Conservation (phyloP, 2,329 filamentous ascomycete species). For the Cladobotryum mycophilum region DNA sequence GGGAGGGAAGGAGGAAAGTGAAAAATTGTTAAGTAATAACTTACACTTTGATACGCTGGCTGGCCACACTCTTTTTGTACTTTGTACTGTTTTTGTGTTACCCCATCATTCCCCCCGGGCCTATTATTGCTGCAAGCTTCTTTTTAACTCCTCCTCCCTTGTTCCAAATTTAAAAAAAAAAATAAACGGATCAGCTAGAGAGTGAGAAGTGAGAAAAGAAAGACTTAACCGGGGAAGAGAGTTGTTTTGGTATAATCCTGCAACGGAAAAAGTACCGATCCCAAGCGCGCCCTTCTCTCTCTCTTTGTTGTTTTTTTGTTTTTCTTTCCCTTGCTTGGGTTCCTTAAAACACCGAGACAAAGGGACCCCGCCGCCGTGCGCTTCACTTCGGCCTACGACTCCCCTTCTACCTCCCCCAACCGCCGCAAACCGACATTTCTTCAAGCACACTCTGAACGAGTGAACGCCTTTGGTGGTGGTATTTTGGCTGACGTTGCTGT, state of each 20-base stretch:
- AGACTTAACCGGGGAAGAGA: too few species aligned
- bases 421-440: slow-evolving; percentile 29
- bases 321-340: not conserved
- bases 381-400: slow-evolving; percentile 15
- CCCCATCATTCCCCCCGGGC: too few species aligned
- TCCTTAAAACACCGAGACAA: not conserved
- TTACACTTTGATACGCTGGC: too few species aligned
- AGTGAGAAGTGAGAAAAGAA: too few species aligned
- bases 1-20: not conserved
- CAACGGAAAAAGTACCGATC: too few species aligned
- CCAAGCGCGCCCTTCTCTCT: not conserved
- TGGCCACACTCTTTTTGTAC: too few species aligned
- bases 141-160: too few species aligned
- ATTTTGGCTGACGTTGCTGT: not conserved
- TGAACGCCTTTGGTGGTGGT: not conserved
- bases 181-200: too few species aligned
- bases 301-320: not conserved
- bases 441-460: not conserved
- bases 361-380: slow-evolving; percentile 6
- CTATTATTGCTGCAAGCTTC: too few species aligned
- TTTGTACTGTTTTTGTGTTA: not conserved
- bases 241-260: too few species aligned
- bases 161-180: too few species aligned
- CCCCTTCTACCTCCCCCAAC: slow-evolving; percentile 24
- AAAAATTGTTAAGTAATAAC: not conserved